Conservation (phyloP, 106 monocot species). For the Phalaenopsis aphrodite region DNA sequence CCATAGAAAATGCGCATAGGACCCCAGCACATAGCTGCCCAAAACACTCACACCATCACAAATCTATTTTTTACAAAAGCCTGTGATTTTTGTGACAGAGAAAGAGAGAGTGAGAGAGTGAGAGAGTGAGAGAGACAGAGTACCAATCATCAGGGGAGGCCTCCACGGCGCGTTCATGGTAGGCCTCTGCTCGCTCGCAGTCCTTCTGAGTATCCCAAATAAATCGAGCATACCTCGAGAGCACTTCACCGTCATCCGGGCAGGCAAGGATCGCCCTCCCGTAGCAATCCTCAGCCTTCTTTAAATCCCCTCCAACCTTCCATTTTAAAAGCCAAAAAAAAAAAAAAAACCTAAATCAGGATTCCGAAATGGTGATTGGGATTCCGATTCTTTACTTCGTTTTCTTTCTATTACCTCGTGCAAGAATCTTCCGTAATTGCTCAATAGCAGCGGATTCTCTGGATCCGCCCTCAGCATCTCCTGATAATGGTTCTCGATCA, state of each 20-base stretch:
- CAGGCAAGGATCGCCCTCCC: constrained; percentile 23
- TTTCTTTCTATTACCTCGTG: constrained; percentile 41
- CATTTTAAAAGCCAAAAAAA: background rate
- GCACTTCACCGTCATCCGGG: constrained; percentile 18
- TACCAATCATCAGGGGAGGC: constrained; percentile 30
- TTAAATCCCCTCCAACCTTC: constrained; percentile 19
- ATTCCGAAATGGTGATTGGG: background rate
- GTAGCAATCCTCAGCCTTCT: constrained; percentile 22
- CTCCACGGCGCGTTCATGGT: constrained; percentile 21
- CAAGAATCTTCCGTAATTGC: constrained; percentile 71
- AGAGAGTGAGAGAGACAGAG: background rate
- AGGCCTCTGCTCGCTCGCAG: constrained; percentile 12
- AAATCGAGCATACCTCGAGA: constrained; percentile 21
- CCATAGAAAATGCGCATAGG: constrained; percentile 14
- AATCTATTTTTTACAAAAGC: too few species aligned
- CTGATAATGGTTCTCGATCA: constrained; percentile 31
- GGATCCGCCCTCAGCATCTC: constrained; percentile 68
- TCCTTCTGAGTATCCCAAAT: constrained; percentile 26
- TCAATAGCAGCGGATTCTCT: constrained; percentile 49
- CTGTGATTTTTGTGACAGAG: background rate
- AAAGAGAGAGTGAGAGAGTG: background rate
- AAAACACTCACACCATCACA: background rate
- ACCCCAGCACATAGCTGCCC: constrained; percentile 24
- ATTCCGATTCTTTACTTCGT: background rate
- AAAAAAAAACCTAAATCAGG: background rate